A percentile compares a stretch with the other conserved stretches of the same genome.
Conservation (phyloP, 192 early-diverging fungal species). For the Chytriomyces hyalinus region DNA sequence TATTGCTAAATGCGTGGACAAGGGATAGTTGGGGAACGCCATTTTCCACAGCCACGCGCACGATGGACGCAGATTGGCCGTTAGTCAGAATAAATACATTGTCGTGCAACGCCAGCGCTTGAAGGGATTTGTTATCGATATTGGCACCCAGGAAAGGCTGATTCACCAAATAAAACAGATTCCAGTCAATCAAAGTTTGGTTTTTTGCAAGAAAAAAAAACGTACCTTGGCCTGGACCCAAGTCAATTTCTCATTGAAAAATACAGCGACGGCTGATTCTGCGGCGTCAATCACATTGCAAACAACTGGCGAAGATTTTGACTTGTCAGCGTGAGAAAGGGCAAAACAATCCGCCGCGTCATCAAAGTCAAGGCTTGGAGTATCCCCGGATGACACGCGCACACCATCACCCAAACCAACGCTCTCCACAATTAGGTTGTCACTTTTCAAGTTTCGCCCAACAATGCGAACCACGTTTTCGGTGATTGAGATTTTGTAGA, state of each 20-base stretch:
- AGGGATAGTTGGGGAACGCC: background rate
- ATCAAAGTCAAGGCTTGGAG: background rate
- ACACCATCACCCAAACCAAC: no score
- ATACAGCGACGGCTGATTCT: background rate
- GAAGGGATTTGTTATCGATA: background rate
- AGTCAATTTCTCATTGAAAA: background rate
- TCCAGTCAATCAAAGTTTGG: background rate
- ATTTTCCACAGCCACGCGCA: background rate
- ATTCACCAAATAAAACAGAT: background rate
- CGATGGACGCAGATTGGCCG: background rate
- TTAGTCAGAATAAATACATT: background rate
- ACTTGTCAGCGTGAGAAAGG: background rate
- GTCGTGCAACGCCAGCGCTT: background rate
- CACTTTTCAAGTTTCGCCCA: background rate
- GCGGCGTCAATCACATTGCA: conserved; percentile 6
- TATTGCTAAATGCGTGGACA: background rate
- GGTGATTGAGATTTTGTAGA: background rate
- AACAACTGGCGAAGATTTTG: background rate
- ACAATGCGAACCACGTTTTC: background rate
- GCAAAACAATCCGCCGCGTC: background rate
- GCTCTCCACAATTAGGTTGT: no score
- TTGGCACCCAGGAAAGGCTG: background rate
- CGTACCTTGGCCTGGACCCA: background rate
- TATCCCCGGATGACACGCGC: no score
- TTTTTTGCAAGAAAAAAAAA: background rate